Evolutionary conservation across 306 rosid genomes (phyloP).

Genomic region (Corylus avellana): DNA sequence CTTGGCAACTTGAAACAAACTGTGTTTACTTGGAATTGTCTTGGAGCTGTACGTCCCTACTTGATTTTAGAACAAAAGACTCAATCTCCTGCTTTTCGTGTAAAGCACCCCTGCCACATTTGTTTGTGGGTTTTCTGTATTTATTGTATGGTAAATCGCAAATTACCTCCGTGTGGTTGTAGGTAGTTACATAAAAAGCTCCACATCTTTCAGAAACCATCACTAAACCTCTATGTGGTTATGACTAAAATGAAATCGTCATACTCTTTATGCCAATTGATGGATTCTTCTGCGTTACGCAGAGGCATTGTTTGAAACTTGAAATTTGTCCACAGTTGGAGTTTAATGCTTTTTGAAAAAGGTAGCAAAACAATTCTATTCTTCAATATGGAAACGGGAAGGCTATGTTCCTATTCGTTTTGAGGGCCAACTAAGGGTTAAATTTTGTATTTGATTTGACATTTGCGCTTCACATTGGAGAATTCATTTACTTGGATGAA

Average conservation of each 20-base stretch:
- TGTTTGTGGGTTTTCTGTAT: neutral
- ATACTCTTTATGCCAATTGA: neutral
- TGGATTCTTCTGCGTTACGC: neutral
- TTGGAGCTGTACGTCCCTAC: constrained; percentile 7
- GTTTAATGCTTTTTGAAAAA: neutral
- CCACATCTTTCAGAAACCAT: neutral
- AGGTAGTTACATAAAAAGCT: too few species aligned
- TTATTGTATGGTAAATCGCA: neutral
- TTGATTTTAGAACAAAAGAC: neutral
- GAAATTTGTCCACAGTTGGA: neutral
- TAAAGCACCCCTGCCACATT: neutral
- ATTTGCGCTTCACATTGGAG: neutral
- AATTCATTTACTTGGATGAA: neutral
- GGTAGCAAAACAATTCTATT: neutral
- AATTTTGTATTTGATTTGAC: neutral
- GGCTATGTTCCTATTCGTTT: too few species aligned
- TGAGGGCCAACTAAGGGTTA: neutral
- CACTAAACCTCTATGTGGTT: neutral
- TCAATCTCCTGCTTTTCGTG: neutral
- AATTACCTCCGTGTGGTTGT: neutral
- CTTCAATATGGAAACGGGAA: neutral
- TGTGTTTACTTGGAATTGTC: neutral
- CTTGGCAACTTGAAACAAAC: neutral
- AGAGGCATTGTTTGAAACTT: neutral
- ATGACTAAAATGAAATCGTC: too few species aligned